phyloP scores from a whole-genome alignment of 2,329 filamentous ascomycete genomes.

The Penicillium verrucosum region DNA sequence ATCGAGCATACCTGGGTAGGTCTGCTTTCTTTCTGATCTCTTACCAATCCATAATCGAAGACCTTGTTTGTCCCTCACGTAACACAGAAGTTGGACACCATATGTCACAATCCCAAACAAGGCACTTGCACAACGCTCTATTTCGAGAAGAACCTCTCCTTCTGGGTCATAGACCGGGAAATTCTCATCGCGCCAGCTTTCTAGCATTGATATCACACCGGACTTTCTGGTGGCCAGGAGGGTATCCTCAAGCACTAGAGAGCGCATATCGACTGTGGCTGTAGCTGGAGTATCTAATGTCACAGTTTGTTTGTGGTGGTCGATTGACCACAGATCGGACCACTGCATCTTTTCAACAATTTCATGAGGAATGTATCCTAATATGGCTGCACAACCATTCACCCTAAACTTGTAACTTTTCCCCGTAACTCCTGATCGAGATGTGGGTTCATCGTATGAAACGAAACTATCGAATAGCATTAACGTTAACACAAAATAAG shows the following conservation, averaged over 20 bases:
- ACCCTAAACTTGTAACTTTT: neutral
- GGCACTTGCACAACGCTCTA: conserved; percentile 43
- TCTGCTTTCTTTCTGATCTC: conserved; percentile 24
- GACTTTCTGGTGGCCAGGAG: neutral
- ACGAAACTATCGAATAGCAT: neutral
- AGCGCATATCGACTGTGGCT: neutral
- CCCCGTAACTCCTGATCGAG: neutral
- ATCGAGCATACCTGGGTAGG: conserved; percentile 34
- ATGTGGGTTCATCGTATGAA: neutral
- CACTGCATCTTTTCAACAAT: neutral
- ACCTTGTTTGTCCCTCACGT: conserved; percentile 17
- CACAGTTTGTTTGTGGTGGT: neutral
- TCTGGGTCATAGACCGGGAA: conserved; percentile 42
- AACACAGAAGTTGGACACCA: conserved; percentile 44
- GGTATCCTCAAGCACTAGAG: neutral
- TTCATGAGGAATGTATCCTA: neutral
- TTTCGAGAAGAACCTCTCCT: conserved; percentile 41
- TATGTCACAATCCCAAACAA: conserved; percentile 45
- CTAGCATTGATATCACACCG: neutral
- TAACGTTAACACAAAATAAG: neutral
- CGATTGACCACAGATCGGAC: neutral
- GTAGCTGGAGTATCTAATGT: neutral
- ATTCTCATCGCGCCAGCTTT: neutral
- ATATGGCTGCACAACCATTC: neutral
- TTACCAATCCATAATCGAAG: conserved; percentile 29